These are phyloP conservation scores for Rhizophagus sp. DNA, from an alignment of 192 early-diverging fungal species.

Conservation along the genomic window DNA sequence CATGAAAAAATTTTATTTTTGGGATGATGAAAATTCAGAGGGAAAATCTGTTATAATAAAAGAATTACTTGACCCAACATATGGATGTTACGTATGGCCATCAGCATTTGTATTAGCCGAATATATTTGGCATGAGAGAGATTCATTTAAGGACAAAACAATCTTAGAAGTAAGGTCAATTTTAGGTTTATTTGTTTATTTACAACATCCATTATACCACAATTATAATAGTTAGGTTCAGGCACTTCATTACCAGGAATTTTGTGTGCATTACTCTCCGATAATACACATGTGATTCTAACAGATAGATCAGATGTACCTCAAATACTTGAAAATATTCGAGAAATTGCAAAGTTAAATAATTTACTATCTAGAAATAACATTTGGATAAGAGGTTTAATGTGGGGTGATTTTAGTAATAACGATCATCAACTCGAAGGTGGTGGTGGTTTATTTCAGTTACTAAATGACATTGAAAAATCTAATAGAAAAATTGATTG, in stretches of 20 bases:
- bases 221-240: conserved; percentile 53
- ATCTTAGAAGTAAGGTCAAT: conserved; percentile 40
- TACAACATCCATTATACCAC: neutral
- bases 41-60: neutral
- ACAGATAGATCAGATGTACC: conserved; percentile 46
- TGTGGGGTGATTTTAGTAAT: conserved; percentile 49
- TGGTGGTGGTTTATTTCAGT: conserved; percentile 39
- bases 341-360: conserved; percentile 37
- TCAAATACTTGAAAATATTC: conserved; percentile 43
- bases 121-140: conserved; percentile 47
- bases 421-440: neutral
- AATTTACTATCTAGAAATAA: conserved; percentile 21
- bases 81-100: conserved; percentile 75
- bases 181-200: neutral
- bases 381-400: conserved; percentile 45
- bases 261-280: conserved; percentile 36
- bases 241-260: conserved; percentile 71
- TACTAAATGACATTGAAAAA: conserved; percentile 35
- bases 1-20: neutral
- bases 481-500: conserved; percentile 40
- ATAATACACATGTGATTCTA: conserved; percentile 36
- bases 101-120: conserved; percentile 65
- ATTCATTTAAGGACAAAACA: conserved; percentile 36
- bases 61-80: conserved; percentile 50
- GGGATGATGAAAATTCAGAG: neutral